Evolutionary conservation across 2,329 filamentous ascomycete genomes (phyloP).

Genomic region (Microascus cirrosus): DNA sequence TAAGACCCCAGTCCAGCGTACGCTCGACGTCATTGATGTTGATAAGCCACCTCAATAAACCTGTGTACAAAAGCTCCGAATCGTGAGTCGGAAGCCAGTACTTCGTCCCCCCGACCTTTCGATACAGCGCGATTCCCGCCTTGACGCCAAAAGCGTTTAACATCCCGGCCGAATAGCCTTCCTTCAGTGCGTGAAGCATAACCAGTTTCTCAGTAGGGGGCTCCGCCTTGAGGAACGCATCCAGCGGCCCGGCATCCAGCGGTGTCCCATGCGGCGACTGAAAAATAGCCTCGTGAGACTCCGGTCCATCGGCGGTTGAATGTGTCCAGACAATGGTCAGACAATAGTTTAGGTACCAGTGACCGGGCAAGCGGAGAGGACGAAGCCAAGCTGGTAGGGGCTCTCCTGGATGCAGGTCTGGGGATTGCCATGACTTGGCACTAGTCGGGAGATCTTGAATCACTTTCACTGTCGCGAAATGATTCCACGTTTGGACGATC

Average conservation of each 20-base stretch:
- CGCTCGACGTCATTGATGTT: slow-evolving; percentile 8
- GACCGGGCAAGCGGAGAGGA: slow-evolving; percentile 9
- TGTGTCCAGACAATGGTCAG: slow-evolving; percentile 13
- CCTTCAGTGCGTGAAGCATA: slow-evolving; percentile 14
- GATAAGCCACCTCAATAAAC: slow-evolving; percentile 9
- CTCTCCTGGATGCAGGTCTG: slow-evolving; percentile 10
- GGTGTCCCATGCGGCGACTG: slow-evolving; percentile 11
- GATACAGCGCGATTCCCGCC: slow-evolving; percentile 10
- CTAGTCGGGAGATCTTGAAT: slow-evolving; percentile 6
- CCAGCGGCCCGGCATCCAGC: slow-evolving; percentile 8
- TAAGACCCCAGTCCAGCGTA: slow-evolving; percentile 11
- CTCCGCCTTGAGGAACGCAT: slow-evolving; percentile 10
- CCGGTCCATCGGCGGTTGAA: not conserved
- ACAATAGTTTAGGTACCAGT: slow-evolving; percentile 10
- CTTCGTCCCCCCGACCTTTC: slow-evolving; percentile 10
- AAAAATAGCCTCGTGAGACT: slow-evolving; percentile 12
- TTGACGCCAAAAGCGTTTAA: slow-evolving; percentile 8
- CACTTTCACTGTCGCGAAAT: slow-evolving; percentile 11
- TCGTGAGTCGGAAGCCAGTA: slow-evolving; percentile 12
- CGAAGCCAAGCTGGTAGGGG: slow-evolving; percentile 12
- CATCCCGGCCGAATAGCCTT: slow-evolving; percentile 6
- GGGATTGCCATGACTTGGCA: slow-evolving; percentile 8
- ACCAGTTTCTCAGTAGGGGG: slow-evolving; percentile 12
- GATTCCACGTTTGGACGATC: slow-evolving; percentile 8
- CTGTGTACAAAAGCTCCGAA: slow-evolving; percentile 7